Conservation (phyloP, 495 filamentous ascomycete species). For the Aspergillus ostianus region DNA sequence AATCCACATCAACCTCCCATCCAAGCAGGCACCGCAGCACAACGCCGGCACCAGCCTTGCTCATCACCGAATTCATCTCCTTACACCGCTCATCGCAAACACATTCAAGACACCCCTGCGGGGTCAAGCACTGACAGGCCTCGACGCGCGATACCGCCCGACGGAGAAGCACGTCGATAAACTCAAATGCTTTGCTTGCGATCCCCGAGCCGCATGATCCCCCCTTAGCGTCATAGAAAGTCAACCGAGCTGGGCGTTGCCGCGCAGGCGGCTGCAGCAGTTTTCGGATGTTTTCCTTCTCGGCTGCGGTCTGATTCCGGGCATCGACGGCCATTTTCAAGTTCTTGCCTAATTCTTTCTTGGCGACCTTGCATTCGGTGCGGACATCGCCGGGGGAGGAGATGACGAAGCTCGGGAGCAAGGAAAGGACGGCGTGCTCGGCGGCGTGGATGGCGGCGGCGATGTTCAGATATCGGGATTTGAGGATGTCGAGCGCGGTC, state of each 20-base stretch:
- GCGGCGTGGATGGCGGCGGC: constrained; percentile 93
- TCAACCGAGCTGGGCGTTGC: constrained; percentile 85
- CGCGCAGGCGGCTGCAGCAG: constrained; percentile 50
- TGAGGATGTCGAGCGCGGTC: constrained; percentile 73
- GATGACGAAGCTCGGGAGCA: constrained; percentile 88
- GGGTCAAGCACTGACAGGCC: constrained; percentile 60
- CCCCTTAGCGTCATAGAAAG: constrained; percentile 93
- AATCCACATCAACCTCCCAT: constrained; percentile 69
- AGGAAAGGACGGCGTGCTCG: constrained; percentile 81
- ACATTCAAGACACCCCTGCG: constrained; percentile 82
- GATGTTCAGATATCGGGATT: constrained; percentile 68
- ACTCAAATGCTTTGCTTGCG: constrained; percentile 88
- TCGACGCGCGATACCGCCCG: constrained; percentile 79
- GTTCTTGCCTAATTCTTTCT: constrained; percentile 52
- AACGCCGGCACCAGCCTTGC: constrained; percentile 81
- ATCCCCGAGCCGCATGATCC: constrained; percentile 82
- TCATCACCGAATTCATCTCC: constrained; percentile 89
- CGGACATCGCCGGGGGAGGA: constrained; percentile 83
- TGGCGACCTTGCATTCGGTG: constrained; percentile 93
- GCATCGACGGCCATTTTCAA: constrained; percentile 30
- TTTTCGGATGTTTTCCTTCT: constrained; percentile 16
- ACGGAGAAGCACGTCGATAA: constrained; percentile 72
- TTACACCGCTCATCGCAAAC: constrained; percentile 83
- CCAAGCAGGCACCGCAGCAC: constrained; percentile 74
- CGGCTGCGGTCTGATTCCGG: background rate